Percentiles rank a stretch among this genome's conserved stretches.
Evolutionary conservation across 2,329 filamentous ascomycete genomes (phyloP).

Genomic region (Chalara sp.): DNA sequence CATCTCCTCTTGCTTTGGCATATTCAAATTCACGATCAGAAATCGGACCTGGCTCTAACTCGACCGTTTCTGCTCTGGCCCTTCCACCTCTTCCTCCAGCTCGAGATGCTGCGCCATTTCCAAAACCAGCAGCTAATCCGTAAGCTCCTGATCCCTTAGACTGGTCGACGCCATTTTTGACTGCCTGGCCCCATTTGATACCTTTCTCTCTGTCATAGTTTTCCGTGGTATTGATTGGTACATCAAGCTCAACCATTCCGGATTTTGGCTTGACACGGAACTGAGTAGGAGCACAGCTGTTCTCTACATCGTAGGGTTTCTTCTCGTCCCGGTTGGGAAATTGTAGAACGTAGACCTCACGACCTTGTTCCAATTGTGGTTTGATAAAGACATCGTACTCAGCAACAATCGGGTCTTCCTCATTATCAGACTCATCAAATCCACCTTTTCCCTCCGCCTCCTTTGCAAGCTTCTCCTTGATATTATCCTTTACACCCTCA

Average conservation of each 20-base stretch:
- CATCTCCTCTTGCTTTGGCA: conserved; percentile 61
- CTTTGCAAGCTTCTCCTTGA: not conserved
- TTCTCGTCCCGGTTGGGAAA: conserved; percentile 71
- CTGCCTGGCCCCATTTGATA: conserved; percentile 71
- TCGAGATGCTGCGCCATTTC: conserved; percentile 42
- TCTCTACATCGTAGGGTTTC: conserved; percentile 48
- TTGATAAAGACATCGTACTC: conserved; percentile 86
- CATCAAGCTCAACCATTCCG: conserved; percentile 85
- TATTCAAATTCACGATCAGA: conserved; percentile 51
- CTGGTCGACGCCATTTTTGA: conserved; percentile 46
- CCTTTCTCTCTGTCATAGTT: conserved; percentile 84
- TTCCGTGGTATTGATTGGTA: conserved; percentile 62
- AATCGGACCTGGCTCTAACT: conserved; percentile 38
- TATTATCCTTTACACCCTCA: too few species aligned
- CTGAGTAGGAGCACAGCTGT: conserved; percentile 54
- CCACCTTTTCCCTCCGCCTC: conserved; percentile 5
- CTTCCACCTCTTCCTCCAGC: conserved; percentile 31
- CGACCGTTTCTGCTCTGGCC: conserved; percentile 18
- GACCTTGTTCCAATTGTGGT: conserved; percentile 53
- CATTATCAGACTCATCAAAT: conserved; percentile 18
- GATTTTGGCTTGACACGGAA: conserved; percentile 76
- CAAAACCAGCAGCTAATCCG: conserved; percentile 68
- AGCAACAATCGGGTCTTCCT: conserved; percentile 62
- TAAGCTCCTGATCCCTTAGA: conserved; percentile 56
- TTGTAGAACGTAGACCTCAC: conserved; percentile 75